These are phyloP conservation scores for Penicillium sclerotigenum DNA, from an alignment of 2,329 filamentous ascomycete genomes.

Conservation along the genomic window DNA sequence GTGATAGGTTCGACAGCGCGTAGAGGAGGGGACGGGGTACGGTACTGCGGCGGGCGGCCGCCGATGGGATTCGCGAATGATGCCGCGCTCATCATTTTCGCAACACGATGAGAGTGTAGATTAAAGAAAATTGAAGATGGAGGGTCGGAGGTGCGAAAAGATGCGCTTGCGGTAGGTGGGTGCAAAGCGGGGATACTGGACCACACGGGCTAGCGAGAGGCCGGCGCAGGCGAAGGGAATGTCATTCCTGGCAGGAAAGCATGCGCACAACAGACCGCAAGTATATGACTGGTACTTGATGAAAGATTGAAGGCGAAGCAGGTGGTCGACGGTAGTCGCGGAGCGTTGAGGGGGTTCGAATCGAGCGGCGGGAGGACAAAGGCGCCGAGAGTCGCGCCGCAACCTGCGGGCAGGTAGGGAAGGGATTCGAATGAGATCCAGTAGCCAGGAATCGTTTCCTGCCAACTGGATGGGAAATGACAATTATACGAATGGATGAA, in stretches of 20 bases:
- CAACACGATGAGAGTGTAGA: constrained; percentile 8
- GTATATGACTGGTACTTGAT: constrained; percentile 20
- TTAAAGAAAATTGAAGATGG: constrained; percentile 10
- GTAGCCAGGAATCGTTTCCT: constrained; percentile 21
- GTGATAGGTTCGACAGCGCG: constrained; percentile 48
- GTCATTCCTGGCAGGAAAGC: constrained; percentile 40
- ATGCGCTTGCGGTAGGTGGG: constrained; percentile 36
- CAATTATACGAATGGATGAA: constrained; percentile 16
- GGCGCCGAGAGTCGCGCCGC: constrained; percentile 27
- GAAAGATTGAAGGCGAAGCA: constrained; percentile 17
- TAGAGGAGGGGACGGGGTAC: constrained; percentile 48
- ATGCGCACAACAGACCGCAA: constrained; percentile 26
- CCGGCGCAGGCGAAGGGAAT: constrained; percentile 36
- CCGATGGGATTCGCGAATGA: constrained; percentile 38
- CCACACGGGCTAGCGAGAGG: constrained; percentile 42
- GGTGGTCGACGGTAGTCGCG: constrained; percentile 22
- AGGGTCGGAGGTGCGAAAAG: constrained; percentile 24
- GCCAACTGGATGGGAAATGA: constrained; percentile 17
- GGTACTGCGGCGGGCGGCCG: constrained; percentile 43
- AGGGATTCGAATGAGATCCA: constrained; percentile 17
- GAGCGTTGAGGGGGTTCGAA: constrained; percentile 26
- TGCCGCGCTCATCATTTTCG: constrained; percentile 39
- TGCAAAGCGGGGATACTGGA: constrained; percentile 43
- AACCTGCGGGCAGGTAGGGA: constrained; percentile 21
- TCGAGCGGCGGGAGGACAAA: constrained; percentile 28